Percentiles rank a stretch among this genome's conserved stretches.
phyloP scores from a whole-genome alignment of 2,329 filamentous ascomycete species.

The Helotiales sp. region DNA sequence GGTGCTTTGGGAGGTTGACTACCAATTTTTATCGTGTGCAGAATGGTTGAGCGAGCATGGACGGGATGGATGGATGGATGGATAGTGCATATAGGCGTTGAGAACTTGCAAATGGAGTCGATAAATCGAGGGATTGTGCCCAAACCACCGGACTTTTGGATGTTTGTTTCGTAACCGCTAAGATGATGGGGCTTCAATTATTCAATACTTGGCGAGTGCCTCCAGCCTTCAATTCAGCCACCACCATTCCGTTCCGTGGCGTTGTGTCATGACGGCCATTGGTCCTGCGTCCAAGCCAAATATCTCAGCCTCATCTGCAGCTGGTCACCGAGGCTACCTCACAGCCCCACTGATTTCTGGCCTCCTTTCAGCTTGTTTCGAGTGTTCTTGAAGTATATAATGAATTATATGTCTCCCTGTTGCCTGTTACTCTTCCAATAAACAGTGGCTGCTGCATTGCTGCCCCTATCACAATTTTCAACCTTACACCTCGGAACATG shows the following conservation, averaged over 20 bases:
- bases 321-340: neutral
- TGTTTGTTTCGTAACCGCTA: no score
- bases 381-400: no score
- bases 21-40: neutral
- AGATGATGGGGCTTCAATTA: no score
- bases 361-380: neutral
- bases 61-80: neutral
- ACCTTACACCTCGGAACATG: no score
- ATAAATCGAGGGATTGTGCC: neutral
- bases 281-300: neutral
- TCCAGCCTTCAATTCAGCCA: neutral
- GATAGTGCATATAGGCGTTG: neutral
- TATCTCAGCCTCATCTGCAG: neutral
- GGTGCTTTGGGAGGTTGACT: no score
- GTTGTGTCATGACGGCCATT: neutral
- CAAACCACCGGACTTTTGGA: neutral
- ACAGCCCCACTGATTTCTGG: neutral
- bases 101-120: no score
- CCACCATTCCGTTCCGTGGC: neutral
- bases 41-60: neutral
- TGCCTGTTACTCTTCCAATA: no score
- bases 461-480: no score
- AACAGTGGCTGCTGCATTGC: no score
- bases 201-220: neutral
- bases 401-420: no score